Conservation (phyloP, 768 basidiomycete species). For the Coprinellus micaceus region DNA sequence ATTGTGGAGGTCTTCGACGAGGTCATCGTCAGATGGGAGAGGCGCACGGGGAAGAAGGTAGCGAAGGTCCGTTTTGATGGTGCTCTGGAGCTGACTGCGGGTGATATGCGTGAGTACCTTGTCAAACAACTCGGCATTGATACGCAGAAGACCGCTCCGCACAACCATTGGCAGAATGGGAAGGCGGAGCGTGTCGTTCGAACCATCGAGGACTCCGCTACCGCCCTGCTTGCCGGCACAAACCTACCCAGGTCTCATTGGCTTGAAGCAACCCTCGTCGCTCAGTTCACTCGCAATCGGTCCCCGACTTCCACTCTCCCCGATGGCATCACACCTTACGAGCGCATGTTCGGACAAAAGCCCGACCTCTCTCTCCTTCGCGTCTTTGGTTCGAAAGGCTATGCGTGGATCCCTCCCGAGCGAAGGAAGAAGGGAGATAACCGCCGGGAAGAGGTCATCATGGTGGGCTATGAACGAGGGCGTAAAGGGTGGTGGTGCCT, state of each 20-base stretch:
- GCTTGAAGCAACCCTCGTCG: constrained; percentile 13
- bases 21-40: background rate
- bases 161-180: constrained; percentile 37
- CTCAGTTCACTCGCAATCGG: constrained; percentile 21
- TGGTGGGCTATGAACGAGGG: too few relatives aligned
- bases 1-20: constrained; percentile 2
- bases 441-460: background rate
- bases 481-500: too few relatives aligned
- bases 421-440: constrained; percentile 14
- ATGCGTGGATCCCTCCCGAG: constrained; percentile 17
- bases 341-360: constrained; percentile 16
- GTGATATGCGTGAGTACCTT: constrained; percentile 1
- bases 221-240: constrained; percentile 23
- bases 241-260: constrained; percentile 19
- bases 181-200: constrained; percentile 37
- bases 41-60: background rate
- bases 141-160: constrained; percentile 20
- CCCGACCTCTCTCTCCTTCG: constrained; percentile 27
- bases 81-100: background rate
- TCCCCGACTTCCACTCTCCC: constrained; percentile 18
- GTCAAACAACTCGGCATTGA: constrained; percentile 14
- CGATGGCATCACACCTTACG: constrained; percentile 20
- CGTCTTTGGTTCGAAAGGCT: constrained; percentile 33
- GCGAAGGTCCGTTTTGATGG: background rate
- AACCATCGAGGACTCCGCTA: constrained; percentile 28